Conservation (phyloP, 2,329 filamentous ascomycete species). For the Hymenoscyphus scutula region DNA sequence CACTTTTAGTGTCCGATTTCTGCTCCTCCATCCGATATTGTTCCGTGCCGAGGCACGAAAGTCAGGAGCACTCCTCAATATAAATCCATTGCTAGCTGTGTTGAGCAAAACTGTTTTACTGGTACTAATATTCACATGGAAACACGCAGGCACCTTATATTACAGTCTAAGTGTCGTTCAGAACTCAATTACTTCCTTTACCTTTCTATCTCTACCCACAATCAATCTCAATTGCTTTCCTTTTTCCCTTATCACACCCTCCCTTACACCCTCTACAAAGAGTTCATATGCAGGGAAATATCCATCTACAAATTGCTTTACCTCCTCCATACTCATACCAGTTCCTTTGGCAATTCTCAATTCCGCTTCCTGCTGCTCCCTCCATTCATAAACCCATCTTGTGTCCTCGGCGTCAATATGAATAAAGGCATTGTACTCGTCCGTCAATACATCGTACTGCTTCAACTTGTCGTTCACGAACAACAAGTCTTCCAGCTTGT, state of each 20-base stretch:
- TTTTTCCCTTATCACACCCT: slow-evolving; percentile 44
- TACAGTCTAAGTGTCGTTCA: slow-evolving; percentile 13
- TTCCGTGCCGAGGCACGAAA: not conserved
- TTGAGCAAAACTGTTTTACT: too few relatives aligned
- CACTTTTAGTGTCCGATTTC: not conserved
- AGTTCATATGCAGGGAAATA: slow-evolving; percentile 55
- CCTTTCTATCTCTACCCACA: slow-evolving; percentile 46
- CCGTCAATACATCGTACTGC: slow-evolving; percentile 57
- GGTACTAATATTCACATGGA: too few relatives aligned
- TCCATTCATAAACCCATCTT: slow-evolving; percentile 65
- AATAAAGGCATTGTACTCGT: slow-evolving; percentile 60
- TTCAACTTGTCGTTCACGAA: slow-evolving; percentile 58
- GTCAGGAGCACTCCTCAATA: too few relatives aligned
- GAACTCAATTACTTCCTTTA: slow-evolving; percentile 38
- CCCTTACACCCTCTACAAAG: slow-evolving; percentile 47
- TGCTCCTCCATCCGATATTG: not conserved
- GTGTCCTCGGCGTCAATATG: slow-evolving; percentile 63
- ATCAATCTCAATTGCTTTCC: slow-evolving; percentile 50
- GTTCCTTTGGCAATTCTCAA: slow-evolving; percentile 54
- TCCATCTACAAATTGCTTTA: slow-evolving; percentile 64
- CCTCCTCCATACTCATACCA: slow-evolving; percentile 66
- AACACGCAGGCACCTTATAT: too few relatives aligned
- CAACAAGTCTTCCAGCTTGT: slow-evolving; percentile 53
- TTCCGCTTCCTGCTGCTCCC: slow-evolving; percentile 61
- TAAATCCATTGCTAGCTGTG: too few relatives aligned